Evolutionary conservation across 192 early-diverging fungal genomes (phyloP).

Genomic region (Entomortierella parvispora): DNA sequence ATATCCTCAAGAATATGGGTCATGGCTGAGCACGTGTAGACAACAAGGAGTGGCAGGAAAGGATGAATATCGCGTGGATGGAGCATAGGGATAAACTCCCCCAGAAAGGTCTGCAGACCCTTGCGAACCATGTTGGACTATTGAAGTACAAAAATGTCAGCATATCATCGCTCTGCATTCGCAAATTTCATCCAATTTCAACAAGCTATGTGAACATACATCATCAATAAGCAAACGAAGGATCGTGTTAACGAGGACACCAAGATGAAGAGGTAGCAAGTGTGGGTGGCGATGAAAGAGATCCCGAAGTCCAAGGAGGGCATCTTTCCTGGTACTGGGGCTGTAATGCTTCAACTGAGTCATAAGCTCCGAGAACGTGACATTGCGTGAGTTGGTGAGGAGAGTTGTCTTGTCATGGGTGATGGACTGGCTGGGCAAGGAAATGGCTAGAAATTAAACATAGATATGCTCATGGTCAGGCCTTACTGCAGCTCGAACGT

Average conservation of each 20-base stretch:
- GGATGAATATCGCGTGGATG: slow-evolving; percentile 72
- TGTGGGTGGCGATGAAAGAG: slow-evolving; percentile 57
- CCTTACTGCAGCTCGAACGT: not conserved
- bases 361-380: slow-evolving; percentile 79
- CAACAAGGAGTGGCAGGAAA: slow-evolving; percentile 81
- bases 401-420: slow-evolving; percentile 76
- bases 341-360: slow-evolving; percentile 84
- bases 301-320: slow-evolving; percentile 57
- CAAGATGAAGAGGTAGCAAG: slow-evolving; percentile 55
- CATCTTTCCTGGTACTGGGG: slow-evolving; percentile 65
- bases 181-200: not conserved
- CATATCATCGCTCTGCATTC: not conserved
- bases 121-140: slow-evolving; percentile 57
- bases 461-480: not conserved
- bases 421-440: slow-evolving; percentile 83
- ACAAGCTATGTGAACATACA: slow-evolving; percentile 32
- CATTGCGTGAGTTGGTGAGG: slow-evolving; percentile 79
- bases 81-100: slow-evolving; percentile 50
- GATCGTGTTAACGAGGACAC: slow-evolving; percentile 58
- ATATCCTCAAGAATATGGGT: slow-evolving; percentile 91
- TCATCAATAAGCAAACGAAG: slow-evolving; percentile 62
- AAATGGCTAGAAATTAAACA: slow-evolving; percentile 66
- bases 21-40: slow-evolving; percentile 87
- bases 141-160: not conserved
- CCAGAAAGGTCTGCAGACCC: slow-evolving; percentile 57